Percentiles rank a stretch among this genome's conserved stretches.
These are phyloP conservation scores for Heritiera fomes DNA, from an alignment of 345 rosid species.

Conservation along the genomic window DNA sequence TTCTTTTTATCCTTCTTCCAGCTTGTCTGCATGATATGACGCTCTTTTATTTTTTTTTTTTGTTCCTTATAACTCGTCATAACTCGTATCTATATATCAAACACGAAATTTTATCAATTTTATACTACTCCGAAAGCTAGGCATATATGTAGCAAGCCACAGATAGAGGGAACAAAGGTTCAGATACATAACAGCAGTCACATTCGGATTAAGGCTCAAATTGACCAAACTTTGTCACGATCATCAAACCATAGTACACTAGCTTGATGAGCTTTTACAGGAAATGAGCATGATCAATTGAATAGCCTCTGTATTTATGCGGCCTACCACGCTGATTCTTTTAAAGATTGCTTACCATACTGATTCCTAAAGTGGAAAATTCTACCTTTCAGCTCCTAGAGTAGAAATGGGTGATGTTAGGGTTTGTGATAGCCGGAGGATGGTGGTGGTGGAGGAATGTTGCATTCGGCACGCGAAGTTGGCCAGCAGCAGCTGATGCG, in stretches of 20 bases:
- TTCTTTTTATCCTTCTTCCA: too few species aligned
- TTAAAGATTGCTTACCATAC: not conserved
- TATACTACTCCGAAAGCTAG: too few species aligned
- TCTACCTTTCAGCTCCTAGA: slow-evolving; percentile 31
- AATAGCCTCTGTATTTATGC: not conserved
- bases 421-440: slow-evolving; percentile 24
- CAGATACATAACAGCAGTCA: not conserved
- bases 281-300: not conserved
- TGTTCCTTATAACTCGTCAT: too few species aligned
- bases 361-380: not conserved
- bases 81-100: too few species aligned
- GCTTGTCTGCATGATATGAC: too few species aligned
- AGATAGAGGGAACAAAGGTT: too few species aligned
- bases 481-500: slow-evolving; percentile 40
- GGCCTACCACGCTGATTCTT: not conserved
- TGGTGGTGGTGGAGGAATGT: slow-evolving; percentile 20
- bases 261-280: slow-evolving; percentile 6
- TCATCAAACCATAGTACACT: not conserved
- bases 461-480: slow-evolving; percentile 29
- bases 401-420: slow-evolving; percentile 36
- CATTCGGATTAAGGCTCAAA: not conserved
- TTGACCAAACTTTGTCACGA: too few species aligned
- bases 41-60: too few species aligned
- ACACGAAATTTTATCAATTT: too few species aligned
- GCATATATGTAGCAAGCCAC: too few species aligned